Evolutionary conservation across 169 alveolate genomes (phyloP).

Genomic region (Perkinsus chesapeaki): DNA sequence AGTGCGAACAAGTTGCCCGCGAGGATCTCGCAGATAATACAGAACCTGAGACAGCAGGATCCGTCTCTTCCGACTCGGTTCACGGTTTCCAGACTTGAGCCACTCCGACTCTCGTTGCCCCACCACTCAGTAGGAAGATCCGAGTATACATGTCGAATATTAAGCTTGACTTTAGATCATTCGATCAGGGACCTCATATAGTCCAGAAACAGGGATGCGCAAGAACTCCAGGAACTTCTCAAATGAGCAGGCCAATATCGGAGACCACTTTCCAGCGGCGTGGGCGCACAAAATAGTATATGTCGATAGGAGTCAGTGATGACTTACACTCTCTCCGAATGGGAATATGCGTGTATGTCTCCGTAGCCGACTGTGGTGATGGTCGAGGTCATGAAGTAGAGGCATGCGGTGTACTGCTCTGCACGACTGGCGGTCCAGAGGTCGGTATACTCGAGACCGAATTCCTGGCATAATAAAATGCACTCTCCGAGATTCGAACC

Average conservation of each 20-base stretch:
- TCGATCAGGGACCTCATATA: too few relatives aligned
- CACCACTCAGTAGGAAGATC: too few relatives aligned
- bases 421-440: background rate
- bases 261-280: too few relatives aligned
- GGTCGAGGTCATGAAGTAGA: background rate
- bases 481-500: background rate
- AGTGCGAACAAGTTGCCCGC: background rate
- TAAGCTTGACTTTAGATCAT: too few relatives aligned
- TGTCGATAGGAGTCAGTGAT: background rate
- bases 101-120: too few relatives aligned
- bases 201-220: too few relatives aligned
- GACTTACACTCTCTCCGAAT: background rate
- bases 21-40: background rate
- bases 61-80: too few relatives aligned
- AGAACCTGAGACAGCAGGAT: background rate
- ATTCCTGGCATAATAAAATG: background rate
- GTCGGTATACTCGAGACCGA: background rate
- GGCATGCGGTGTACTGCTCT: background rate
- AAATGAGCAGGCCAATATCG: too few relatives aligned
- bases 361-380: background rate
- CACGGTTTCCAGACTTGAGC: too few relatives aligned
- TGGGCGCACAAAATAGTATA: too few relatives aligned
- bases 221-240: too few relatives aligned
- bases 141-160: too few relatives aligned
- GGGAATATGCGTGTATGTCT: background rate